These are phyloP conservation scores for Radiomyces spectabilis DNA, from an alignment of 192 early-diverging fungal genomes.

Conservation along the genomic window DNA sequence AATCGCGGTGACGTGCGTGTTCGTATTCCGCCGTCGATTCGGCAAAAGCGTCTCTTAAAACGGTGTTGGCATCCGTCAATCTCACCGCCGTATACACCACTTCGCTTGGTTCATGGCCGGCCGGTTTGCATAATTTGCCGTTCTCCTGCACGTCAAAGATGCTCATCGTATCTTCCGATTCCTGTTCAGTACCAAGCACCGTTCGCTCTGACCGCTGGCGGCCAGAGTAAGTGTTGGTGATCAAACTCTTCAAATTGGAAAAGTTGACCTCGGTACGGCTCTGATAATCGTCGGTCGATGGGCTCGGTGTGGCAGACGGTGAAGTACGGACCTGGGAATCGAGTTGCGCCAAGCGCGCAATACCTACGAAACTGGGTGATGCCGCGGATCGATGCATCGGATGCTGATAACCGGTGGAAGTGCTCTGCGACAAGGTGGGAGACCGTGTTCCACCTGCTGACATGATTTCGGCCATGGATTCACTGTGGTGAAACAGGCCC, in stretches of 20 bases:
- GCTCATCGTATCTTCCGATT: background rate
- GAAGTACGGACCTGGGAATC: background rate
- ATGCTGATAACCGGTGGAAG: background rate
- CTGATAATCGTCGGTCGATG: background rate
- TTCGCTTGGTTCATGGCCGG: constrained; percentile 5
- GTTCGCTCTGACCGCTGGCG: too few relatives aligned
- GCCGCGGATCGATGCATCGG: background rate
- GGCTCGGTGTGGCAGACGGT: too few relatives aligned
- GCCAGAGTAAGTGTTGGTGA: background rate
- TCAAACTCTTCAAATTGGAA: background rate
- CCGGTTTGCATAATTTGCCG: background rate
- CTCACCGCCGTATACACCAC: constrained; percentile 23
- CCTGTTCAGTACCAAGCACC: too few relatives aligned
- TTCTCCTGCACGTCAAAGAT: background rate
- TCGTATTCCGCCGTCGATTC: constrained; percentile 12
- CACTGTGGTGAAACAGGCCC: constrained; percentile 49
- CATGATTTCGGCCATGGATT: constrained; percentile 19
- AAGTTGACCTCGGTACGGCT: background rate
- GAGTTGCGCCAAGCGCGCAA: constrained; percentile 8
- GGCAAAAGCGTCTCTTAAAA: constrained; percentile 21
- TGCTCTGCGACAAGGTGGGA: background rate
- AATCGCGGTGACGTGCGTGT: constrained; percentile 30
- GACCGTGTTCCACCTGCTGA: background rate
- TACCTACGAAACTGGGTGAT: constrained; percentile 4
- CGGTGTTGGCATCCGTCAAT: constrained; percentile 19